These are phyloP conservation scores for Pythium oligandrum DNA, from an alignment of 352 stramenopile genomes.

Conservation along the genomic window DNA sequence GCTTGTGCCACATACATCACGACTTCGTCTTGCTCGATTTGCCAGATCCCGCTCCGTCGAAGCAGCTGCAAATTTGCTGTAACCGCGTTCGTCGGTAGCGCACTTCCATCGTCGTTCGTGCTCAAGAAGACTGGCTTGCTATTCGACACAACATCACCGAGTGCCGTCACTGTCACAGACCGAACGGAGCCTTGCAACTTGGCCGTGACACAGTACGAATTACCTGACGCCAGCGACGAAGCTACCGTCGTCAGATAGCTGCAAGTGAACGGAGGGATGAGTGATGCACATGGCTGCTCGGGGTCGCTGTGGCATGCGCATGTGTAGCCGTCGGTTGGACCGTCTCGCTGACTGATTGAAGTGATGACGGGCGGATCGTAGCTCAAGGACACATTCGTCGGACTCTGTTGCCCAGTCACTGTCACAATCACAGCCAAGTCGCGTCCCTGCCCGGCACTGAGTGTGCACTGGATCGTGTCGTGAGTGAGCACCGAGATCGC, in stretches of 20 bases:
- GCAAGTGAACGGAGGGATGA: conserved; percentile 36
- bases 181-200: conserved; percentile 13
- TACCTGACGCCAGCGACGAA: not conserved
- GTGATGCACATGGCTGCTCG: conserved; percentile 32
- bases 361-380: conserved; percentile 39
- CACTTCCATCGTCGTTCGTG: conserved; percentile 10
- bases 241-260: conserved; percentile 19
- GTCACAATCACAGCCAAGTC: conserved; percentile 29
- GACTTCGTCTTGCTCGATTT: conserved; percentile 17
- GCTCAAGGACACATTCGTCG: conserved; percentile 24
- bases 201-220: conserved; percentile 31
- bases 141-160: conserved; percentile 31
- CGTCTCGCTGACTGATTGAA: conserved; percentile 30
- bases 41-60: conserved; percentile 31
- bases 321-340: conserved; percentile 48
- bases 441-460: conserved; percentile 37
- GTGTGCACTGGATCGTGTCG: conserved; percentile 25
- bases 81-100: not conserved
- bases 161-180: conserved; percentile 24
- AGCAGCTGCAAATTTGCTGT: conserved; percentile 24
- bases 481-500: conserved; percentile 30
- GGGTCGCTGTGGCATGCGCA: conserved; percentile 35
- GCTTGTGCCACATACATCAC: conserved; percentile 17
- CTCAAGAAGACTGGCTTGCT: conserved; percentile 36
- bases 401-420: conserved; percentile 32